Evolutionary conservation across 345 rosid species (phyloP).

Genomic region (Clarkia xantiana): DNA sequence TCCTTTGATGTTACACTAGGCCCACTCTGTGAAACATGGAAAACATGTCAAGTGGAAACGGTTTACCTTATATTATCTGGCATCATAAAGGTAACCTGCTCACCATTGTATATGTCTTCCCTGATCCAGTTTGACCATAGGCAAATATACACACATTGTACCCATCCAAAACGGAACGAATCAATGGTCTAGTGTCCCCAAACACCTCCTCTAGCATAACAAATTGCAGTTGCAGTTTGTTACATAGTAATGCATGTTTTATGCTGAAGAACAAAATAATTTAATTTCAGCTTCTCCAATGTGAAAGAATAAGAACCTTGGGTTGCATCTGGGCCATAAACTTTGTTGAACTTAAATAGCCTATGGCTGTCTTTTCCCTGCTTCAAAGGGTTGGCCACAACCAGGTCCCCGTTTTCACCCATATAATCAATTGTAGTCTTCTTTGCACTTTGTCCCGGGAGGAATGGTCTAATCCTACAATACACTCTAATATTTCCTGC

Average conservation of each 20-base stretch:
- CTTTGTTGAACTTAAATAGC: slow-evolving; percentile 83
- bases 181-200: slow-evolving; percentile 77
- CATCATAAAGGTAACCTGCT: slow-evolving; percentile 6
- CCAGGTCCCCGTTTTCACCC: slow-evolving; percentile 88
- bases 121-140: slow-evolving; percentile 99
- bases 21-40: slow-evolving; percentile 50
- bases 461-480: slow-evolving; percentile 90
- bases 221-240: neutral
- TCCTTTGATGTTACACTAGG: slow-evolving; percentile 59
- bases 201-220: slow-evolving; percentile 68
- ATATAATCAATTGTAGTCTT: slow-evolving; percentile 60
- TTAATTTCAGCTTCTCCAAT: neutral
- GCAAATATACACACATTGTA: slow-evolving; percentile 95
- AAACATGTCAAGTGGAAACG: slow-evolving; percentile 5
- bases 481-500: slow-evolving; percentile 94
- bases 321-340: slow-evolving; percentile 61
- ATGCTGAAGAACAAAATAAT: neutral
- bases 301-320: slow-evolving; percentile 43
- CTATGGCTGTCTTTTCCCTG: slow-evolving; percentile 67
- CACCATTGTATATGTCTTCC: slow-evolving; percentile 98
- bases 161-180: slow-evolving; percentile 92
- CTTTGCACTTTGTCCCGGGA: slow-evolving; percentile 62
- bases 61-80: slow-evolving; percentile 3
- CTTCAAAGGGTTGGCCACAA: slow-evolving; percentile 69
- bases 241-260: neutral